Conservation (phyloP, 2,329 filamentous ascomycete species). For the Venturia effusa region DNA sequence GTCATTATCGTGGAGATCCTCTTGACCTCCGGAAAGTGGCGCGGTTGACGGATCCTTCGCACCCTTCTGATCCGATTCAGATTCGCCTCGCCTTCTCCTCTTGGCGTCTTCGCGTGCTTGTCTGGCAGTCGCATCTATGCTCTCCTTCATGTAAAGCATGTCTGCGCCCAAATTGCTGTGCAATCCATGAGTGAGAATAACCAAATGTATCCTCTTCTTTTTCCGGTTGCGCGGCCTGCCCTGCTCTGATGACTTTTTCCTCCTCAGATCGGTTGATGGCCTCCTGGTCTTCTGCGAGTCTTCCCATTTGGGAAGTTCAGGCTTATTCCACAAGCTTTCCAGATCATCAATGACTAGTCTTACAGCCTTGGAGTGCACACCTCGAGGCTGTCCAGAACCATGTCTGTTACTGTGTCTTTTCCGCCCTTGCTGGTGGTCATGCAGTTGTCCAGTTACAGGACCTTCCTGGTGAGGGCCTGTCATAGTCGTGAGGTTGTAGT, state of each 20-base stretch:
- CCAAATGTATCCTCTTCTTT: slow-evolving; percentile 75
- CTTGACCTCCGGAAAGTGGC: slow-evolving; percentile 39
- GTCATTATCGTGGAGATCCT: slow-evolving; percentile 28
- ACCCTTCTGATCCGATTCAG: slow-evolving; percentile 21
- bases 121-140: slow-evolving; percentile 73
- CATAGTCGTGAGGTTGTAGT: slow-evolving; percentile 49
- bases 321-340: slow-evolving; percentile 83
- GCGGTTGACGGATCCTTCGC: slow-evolving; percentile 27
- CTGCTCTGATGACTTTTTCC: slow-evolving; percentile 13
- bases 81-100: slow-evolving; percentile 30
- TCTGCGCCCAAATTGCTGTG: slow-evolving; percentile 94
- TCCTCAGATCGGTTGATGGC: slow-evolving; percentile 13
- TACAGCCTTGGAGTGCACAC: slow-evolving; percentile 76
- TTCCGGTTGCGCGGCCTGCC: slow-evolving; percentile 31
- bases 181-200: slow-evolving; percentile 84
- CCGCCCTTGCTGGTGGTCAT: slow-evolving; percentile 61
- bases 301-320: slow-evolving; percentile 58
- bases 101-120: slow-evolving; percentile 62
- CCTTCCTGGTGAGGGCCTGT: slow-evolving; percentile 32
- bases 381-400: slow-evolving; percentile 52
- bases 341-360: slow-evolving; percentile 78
- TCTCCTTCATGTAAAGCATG: slow-evolving; percentile 96
- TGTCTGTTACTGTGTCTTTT: slow-evolving; percentile 35
- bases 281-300: slow-evolving; percentile 21
- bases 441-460: slow-evolving; percentile 53